Evolutionary conservation across 345 rosid genomes (phyloP).

Genomic region (Microthlaspi erraticum): DNA sequence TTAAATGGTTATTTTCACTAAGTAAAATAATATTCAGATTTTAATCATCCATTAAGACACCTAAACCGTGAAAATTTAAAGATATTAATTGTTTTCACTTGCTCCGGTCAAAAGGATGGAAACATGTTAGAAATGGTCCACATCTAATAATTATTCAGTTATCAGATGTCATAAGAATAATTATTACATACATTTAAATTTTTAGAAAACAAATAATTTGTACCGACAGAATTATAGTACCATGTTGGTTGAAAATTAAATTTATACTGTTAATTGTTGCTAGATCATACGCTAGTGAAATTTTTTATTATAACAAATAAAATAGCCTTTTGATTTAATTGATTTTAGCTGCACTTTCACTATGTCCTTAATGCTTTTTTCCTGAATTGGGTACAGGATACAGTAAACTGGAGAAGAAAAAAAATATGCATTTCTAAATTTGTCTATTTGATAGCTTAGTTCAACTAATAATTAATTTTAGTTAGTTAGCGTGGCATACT

Average conservation of each 20-base stretch:
- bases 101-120: slow-evolving; percentile 34
- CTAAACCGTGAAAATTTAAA: neutral
- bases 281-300: slow-evolving; percentile 17
- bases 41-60: slow-evolving; percentile 1
- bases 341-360: neutral
- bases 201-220: neutral
- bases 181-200: slow-evolving; percentile 33
- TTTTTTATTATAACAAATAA: neutral
- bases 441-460: slow-evolving; percentile 16
- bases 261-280: slow-evolving; percentile 13
- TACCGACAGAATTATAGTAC: slow-evolving; percentile 45
- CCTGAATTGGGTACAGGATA: neutral
- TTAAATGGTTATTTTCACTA: neutral
- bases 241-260: slow-evolving; percentile 33
- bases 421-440: slow-evolving; percentile 6
- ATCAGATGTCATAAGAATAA: slow-evolving; percentile 32
- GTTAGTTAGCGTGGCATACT: slow-evolving; percentile 3
- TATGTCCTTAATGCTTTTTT: slow-evolving; percentile 13
- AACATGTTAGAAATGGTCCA: slow-evolving; percentile 39
- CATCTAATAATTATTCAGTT: slow-evolving; percentile 28
- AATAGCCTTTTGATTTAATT: slow-evolving; percentile 3
- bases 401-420: neutral
- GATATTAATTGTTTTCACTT: neutral
- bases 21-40: neutral
- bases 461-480: slow-evolving; percentile 13